Base-by-base conservation (phyloP, 257 asterid species). In the Rhazya stricta region DNA sequence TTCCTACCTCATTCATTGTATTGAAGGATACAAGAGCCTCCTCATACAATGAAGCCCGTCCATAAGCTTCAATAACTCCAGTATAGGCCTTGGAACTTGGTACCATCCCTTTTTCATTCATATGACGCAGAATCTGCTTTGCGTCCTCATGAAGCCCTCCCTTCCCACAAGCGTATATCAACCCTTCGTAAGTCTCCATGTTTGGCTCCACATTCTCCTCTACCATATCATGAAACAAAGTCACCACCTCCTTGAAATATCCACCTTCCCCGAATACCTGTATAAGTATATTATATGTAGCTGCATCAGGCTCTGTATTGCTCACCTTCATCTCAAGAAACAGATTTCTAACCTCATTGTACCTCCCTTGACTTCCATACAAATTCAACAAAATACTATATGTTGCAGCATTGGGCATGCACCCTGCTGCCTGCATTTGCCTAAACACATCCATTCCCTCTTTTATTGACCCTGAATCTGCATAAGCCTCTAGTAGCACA, bases 241-340 rank as follows among this genome's bases (percentile, higher is more conserved):
- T 92, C 79, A 94, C 99, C 73, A 92, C 98, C 89, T 94, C 99
- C 89, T 92, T 92, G 83, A 94, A 94, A 83, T 94, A 94, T 56
- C 98, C 99, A 18, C 99, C 98, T 81, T 92, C 98, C 53, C 97
- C 97, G 72, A 92, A 94, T 56, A 92, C 99, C 70, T 86, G 89
- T 27, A 92, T 90, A 37, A 94, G 97, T 78, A 90, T 92, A 84
- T 94, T 94, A 70, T 90, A 94, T 1, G 99, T 89, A 74, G 86
- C 92, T 0, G 93, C 97, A 86, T 90, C 95, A 0, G 97, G 97
- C 69, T 94, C 96, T 4, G 96, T 90, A 77, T 90, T 88, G 77
- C 97, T 90, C 73, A 88, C 92, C 84, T 94, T 94, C 99, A 94
- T 92, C 82, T 94, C 99, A 71, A 92, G 92, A 81, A 94, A 94